These are phyloP conservation scores for Dactylis glomerata DNA, from an alignment of 176 grass and related monocot species.

Conservation along the genomic window DNA sequence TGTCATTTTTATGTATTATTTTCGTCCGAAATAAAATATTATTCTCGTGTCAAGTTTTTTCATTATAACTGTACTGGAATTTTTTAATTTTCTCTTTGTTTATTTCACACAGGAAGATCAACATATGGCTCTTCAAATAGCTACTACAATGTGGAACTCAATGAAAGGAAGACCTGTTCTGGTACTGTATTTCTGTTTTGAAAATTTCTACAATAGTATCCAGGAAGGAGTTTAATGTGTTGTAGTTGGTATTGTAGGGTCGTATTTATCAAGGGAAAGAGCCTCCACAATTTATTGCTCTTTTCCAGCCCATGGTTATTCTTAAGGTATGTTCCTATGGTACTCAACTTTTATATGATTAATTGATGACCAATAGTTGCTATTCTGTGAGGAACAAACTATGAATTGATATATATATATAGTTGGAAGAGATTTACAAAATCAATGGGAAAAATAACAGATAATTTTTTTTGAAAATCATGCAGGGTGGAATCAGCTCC, in stretches of 20 bases:
- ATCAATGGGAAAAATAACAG: background rate
- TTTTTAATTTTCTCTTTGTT: constrained; percentile 35
- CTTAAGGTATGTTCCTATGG: constrained; percentile 59
- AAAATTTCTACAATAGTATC: background rate
- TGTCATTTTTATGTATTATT: constrained; percentile 10
- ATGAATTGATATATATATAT: constrained; percentile 1
- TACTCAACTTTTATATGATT: background rate
- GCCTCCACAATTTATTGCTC: constrained; percentile 77
- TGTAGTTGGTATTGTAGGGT: constrained; percentile 53
- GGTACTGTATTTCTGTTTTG: constrained; percentile 46
- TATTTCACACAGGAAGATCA: constrained; percentile 70
- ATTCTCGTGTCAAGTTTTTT: constrained; percentile 9
- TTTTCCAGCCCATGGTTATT: constrained; percentile 93
- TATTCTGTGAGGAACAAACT: constrained; percentile 1
- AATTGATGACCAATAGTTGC: background rate
- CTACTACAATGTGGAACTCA: constrained; percentile 68
- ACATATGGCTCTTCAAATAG: constrained; percentile 44
- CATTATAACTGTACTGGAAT: background rate
- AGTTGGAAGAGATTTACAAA: constrained; percentile 5
- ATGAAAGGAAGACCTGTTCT: constrained; percentile 77
- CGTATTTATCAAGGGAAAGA: constrained; percentile 86
- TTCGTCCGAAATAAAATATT: background rate
- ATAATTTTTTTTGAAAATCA: constrained; percentile 17
- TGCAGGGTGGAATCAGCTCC: constrained; percentile 75
- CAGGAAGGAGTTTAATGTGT: constrained; percentile 29